These are phyloP conservation scores for Suillus subalutaceus DNA, from an alignment of 768 basidiomycete species.

Conservation along the genomic window DNA sequence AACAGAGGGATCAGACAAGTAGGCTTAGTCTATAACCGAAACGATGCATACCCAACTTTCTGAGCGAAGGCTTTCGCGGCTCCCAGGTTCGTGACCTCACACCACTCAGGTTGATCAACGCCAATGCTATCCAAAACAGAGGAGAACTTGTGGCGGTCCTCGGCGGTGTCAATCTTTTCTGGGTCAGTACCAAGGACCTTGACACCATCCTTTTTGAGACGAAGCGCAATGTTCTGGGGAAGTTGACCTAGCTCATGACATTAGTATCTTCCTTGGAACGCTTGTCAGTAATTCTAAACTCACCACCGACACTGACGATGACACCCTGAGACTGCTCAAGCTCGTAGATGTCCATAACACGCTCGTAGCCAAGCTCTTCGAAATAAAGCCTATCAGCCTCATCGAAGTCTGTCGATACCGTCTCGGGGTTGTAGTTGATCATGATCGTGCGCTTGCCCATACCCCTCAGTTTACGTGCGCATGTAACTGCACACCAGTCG, in stretches of 20 bases:
- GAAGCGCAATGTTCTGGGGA: constrained; percentile 97
- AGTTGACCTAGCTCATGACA: constrained; percentile 71
- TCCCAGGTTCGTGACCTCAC: constrained; percentile 84
- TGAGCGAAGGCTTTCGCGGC: constrained; percentile 91
- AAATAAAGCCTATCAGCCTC: constrained; percentile 99
- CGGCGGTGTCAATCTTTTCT: constrained; percentile 91
- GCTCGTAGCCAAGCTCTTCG: constrained; percentile 96
- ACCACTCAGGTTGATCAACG: constrained; percentile 97
- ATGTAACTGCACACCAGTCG: constrained; percentile 99
- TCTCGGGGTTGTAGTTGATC: constrained; percentile 99
- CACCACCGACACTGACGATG: constrained; percentile 95
- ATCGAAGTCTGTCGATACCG: constrained; percentile 98
- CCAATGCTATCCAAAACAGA: constrained; percentile 92
- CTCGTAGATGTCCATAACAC: constrained; percentile 99
- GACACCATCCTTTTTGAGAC: constrained; percentile 87
- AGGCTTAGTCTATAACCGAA: constrained; percentile 34
- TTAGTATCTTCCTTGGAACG: not conserved
- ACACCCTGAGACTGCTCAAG: constrained; percentile 91
- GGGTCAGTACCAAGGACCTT: constrained; percentile 97
- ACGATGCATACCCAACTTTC: constrained; percentile 59
- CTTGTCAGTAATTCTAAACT: constrained; percentile 26
- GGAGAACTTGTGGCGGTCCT: constrained; percentile 99
- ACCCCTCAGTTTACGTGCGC: constrained; percentile 87
- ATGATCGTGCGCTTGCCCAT: constrained; percentile 97
- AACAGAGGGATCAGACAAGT: constrained; percentile 10